Base-by-base conservation (phyloP, 805 yeast genomes). In the Metschnikowia chrysomelidarum region DNA sequence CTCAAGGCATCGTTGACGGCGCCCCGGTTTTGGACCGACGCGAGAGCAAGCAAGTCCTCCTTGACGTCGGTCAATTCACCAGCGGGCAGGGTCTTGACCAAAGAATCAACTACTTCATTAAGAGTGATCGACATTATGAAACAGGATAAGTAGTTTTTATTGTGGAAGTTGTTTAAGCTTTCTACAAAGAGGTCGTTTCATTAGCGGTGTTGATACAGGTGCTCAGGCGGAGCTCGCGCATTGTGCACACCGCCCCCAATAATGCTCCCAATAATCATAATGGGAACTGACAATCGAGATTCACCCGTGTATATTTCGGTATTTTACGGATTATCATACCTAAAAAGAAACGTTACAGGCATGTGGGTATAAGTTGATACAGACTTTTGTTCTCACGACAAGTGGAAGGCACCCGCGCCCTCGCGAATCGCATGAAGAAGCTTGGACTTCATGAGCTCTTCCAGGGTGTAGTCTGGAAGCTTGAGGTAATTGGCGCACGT, bases 401-500 rank as follows among this genome's bases (percentile, higher is more conserved):
- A 67, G 25, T 86, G 69, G 58, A 89, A 89, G 1, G 94, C 85
- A 20, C 87, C 91, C 1, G 89, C 82, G 17, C 98, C 98, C 49
- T 91, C 97, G 4, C 67, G 69, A 52, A 88, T 76, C 0, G 98
- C 97, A 41, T 76, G 82, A 9, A 60, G 32, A 6, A 93, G 60
- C 34, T 83, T 67, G 20, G 66, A 54, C 32, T 57, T 64, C 81
- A 93, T 71, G 2, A 85, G 59, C 12, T 69, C 78, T 40, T 70
- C 73, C 22, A 74, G 64, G 3, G 87, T 73, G 55, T 91, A 93
- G 44, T 83, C 76, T 4, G 98, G 98, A 14, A 93, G 64, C 57
- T 91, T 91, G 47, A 91, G 69, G 54, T 91, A 93, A 56, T 91
- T 91, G 3, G 95, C 97, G 67, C 98, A 91, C 0, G 98, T 91